Percentiles rank a stretch among this genome's conserved stretches.
These are phyloP conservation scores for Byssochlamys sp. DNA, from an alignment of 2,329 filamentous ascomycete genomes.

Conservation along the genomic window DNA sequence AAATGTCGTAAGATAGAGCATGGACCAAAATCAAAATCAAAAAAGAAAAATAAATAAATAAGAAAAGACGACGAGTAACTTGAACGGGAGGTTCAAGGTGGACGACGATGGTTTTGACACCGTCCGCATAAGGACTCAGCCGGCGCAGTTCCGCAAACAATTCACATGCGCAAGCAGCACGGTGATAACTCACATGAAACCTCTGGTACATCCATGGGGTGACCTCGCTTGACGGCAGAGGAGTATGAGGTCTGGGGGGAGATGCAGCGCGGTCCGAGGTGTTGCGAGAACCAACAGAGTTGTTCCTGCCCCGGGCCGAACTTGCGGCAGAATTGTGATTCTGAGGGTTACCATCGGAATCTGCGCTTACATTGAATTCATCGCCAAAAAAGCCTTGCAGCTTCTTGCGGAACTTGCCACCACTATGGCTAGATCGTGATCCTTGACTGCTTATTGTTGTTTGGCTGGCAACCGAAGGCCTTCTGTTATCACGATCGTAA, in stretches of 20 bases:
- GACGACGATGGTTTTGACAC: not conserved
- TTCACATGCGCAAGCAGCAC: not conserved
- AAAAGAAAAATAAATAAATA: not conserved
- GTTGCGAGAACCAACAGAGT: conserved; percentile 64
- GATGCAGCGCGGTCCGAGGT: conserved; percentile 51
- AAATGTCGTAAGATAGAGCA: not conserved
- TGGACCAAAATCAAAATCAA: not conserved
- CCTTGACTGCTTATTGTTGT: conserved; percentile 78
- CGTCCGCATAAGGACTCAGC: not conserved
- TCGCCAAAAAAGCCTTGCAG: conserved; percentile 88
- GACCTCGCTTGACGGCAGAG: conserved; percentile 79
- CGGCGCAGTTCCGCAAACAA: not conserved
- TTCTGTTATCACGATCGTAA: conserved; percentile 61
- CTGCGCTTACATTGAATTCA: conserved; percentile 61
- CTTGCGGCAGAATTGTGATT: conserved; percentile 37
- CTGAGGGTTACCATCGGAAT: conserved; percentile 56
- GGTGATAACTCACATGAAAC: conserved; percentile 51
- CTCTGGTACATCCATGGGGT: conserved; percentile 97
- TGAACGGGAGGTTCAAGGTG: too few species aligned
- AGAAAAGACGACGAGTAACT: too few species aligned
- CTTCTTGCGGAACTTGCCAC: conserved; percentile 65
- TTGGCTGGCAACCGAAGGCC: conserved; percentile 80
- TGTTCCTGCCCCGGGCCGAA: conserved; percentile 61
- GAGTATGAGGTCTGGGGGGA: conserved; percentile 74
- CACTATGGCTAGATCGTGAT: conserved; percentile 58